Conservation (phyloP, 2,329 filamentous ascomycete species). For the Paracorniculantispora psalliotae region DNA sequence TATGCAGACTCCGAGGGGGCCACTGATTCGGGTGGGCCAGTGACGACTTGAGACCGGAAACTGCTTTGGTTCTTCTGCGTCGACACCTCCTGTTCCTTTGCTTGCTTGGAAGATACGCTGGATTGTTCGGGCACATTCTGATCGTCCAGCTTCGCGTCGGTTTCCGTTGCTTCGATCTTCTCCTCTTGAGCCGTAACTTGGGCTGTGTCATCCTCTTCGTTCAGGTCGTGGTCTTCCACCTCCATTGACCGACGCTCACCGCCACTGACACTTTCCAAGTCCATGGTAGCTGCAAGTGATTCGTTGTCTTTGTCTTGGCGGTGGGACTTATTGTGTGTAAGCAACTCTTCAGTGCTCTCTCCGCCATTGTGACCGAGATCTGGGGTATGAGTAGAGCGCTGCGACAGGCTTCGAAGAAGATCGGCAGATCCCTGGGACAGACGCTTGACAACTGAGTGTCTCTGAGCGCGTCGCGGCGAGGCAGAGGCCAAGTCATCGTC, state of each 20-base stretch:
- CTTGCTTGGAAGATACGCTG: neutral
- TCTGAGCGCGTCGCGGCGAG: slow-evolving; percentile 22
- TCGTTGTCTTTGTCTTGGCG: slow-evolving; percentile 38
- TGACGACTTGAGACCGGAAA: neutral
- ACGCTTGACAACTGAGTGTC: slow-evolving; percentile 40
- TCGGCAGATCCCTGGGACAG: slow-evolving; percentile 42
- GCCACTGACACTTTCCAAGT: slow-evolving; percentile 43
- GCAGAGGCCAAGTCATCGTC: slow-evolving; percentile 32
- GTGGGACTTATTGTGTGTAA: slow-evolving; percentile 25
- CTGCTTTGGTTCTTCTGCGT: neutral
- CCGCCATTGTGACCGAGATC: slow-evolving; percentile 21
- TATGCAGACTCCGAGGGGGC: neutral
- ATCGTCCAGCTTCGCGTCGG: neutral
- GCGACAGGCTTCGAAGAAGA: slow-evolving; percentile 35
- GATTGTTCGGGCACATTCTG: neutral
- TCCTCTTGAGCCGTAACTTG: neutral
- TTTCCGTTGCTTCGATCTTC: neutral
- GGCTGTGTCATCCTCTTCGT: neutral
- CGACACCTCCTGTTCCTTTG: neutral
- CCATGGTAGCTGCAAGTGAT: slow-evolving; percentile 55
- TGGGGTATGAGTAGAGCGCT: slow-evolving; percentile 15
- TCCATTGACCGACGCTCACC: slow-evolving; percentile 29
- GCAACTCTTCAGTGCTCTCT: slow-evolving; percentile 44
- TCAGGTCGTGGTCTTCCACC: neutral
- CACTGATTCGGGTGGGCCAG: neutral